Evolutionary conservation across 129 eudicot species (phyloP).

Genomic region (Saposhnikovia divaricata): DNA sequence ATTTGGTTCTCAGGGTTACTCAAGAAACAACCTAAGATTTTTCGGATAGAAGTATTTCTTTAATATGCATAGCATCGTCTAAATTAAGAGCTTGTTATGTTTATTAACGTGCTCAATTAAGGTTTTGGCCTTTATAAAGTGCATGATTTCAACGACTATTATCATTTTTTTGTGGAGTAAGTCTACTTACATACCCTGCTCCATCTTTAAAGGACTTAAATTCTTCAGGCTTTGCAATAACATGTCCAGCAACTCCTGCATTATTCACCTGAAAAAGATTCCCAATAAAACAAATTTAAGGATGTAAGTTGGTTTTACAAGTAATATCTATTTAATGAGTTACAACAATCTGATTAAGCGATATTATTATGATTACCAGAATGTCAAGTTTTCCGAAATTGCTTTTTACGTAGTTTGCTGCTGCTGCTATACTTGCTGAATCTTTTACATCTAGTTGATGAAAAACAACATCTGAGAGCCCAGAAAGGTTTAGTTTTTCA

Average conservation of each 20-base stretch:
- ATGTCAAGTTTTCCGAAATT: slow-evolving; percentile 14
- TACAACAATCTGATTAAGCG: neutral
- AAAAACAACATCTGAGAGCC: neutral
- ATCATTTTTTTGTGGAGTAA: too few relatives aligned
- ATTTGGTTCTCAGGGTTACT: neutral
- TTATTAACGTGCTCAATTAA: too few relatives aligned
- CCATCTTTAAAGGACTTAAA: slow-evolving; percentile 13
- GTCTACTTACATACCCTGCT: slow-evolving; percentile 21
- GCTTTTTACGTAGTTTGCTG: slow-evolving; percentile 1
- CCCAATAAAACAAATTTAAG: too few relatives aligned
- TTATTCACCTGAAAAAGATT: slow-evolving; percentile 26
- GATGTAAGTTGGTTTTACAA: neutral
- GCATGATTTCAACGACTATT: too few relatives aligned
- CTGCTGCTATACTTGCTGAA: slow-evolving; percentile 2
- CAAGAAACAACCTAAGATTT: neutral
- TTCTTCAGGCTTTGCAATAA: neutral
- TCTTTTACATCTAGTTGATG: slow-evolving; percentile 17
- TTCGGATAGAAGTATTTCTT: too few relatives aligned
- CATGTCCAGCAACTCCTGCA: slow-evolving; percentile 22
- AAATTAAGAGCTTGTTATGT: too few relatives aligned
- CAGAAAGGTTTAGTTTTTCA: neutral
- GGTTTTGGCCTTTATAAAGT: too few relatives aligned
- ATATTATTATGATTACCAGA: neutral
- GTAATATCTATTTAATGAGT: neutral
- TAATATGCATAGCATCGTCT: too few relatives aligned